Percentiles rank a stretch among this genome's conserved stretches.
phyloP scores from a whole-genome alignment of 805 yeast genomes.

The Saccharomyces paradoxus region DNA sequence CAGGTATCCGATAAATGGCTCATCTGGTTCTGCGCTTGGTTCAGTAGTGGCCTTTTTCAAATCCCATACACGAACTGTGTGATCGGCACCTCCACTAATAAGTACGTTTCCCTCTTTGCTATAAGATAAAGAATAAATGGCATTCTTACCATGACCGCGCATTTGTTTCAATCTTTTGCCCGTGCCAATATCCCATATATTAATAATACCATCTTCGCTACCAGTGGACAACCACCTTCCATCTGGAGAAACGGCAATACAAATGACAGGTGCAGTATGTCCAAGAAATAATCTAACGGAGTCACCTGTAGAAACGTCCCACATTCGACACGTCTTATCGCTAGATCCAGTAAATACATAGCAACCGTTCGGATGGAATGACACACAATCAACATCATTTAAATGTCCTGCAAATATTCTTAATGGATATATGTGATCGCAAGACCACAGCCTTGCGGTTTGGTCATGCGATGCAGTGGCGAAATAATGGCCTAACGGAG shows the following conservation, averaged over 20 bases:
- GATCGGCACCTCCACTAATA: slow-evolving; percentile 88
- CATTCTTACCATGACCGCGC: slow-evolving; percentile 89
- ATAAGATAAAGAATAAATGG: slow-evolving; percentile 77
- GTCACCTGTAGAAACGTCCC: slow-evolving; percentile 88
- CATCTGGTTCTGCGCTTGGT: slow-evolving; percentile 70
- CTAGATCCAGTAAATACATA: slow-evolving; percentile 92
- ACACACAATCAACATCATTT: slow-evolving; percentile 90
- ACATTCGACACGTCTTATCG: slow-evolving; percentile 94
- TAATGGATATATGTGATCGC: slow-evolving; percentile 93
- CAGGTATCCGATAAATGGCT: slow-evolving; percentile 37
- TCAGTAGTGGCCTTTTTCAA: slow-evolving; percentile 77
- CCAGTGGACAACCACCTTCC: slow-evolving; percentile 95
- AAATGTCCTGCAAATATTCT: slow-evolving; percentile 96
- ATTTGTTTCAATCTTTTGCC: slow-evolving; percentile 82
- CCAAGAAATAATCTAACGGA: slow-evolving; percentile 89
- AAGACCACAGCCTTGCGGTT: slow-evolving; percentile 95
- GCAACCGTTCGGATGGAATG: slow-evolving; percentile 93
- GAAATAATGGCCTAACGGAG: slow-evolving; percentile 94
- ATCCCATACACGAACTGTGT: slow-evolving; percentile 94
- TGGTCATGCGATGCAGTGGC: slow-evolving; percentile 98
- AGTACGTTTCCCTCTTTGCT: slow-evolving; percentile 82
- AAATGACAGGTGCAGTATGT: slow-evolving; percentile 80
- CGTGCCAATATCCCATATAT: slow-evolving; percentile 89
- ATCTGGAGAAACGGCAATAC: slow-evolving; percentile 87
- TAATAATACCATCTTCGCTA: slow-evolving; percentile 83